A percentile compares a stretch with the other conserved stretches of the same genome.
These are phyloP conservation scores for Citrullus mucosospermus DNA, from an alignment of 306 rosid genomes.

Conservation along the genomic window DNA sequence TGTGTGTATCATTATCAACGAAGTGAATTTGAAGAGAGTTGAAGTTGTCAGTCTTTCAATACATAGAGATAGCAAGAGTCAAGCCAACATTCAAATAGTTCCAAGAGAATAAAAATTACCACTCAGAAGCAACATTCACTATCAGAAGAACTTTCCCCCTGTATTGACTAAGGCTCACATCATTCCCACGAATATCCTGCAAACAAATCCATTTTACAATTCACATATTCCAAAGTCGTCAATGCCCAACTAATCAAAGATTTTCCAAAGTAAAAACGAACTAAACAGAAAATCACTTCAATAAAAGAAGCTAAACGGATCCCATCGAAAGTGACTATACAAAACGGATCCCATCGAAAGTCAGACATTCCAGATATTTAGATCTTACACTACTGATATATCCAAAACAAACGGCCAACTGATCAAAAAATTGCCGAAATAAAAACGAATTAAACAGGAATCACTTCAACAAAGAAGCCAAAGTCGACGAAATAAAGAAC, in stretches of 20 bases:
- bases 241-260: background rate
- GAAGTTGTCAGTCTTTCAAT: background rate
- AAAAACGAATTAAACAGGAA: background rate
- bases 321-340: background rate
- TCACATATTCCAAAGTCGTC: background rate
- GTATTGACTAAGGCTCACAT: slow-evolving; percentile 54
- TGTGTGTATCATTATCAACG: background rate
- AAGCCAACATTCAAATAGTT: background rate
- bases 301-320: background rate
- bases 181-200: slow-evolving; percentile 72
- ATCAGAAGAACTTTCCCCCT: slow-evolving; percentile 63
- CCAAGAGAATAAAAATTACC: slow-evolving; percentile 27
- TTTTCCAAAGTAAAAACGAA: background rate
- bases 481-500: background rate
- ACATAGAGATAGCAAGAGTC: background rate
- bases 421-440: background rate
- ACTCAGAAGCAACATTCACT: slow-evolving; percentile 85
- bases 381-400: background rate
- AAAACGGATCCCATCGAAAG: background rate
- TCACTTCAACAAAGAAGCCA: background rate
- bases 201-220: slow-evolving; percentile 14
- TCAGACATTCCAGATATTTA: background rate
- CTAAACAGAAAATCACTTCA: background rate
- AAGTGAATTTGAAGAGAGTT: background rate
- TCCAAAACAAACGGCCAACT: background rate